phyloP scores from a whole-genome alignment of 2,329 filamentous ascomycete species.

The Hypoxylon sp. region DNA sequence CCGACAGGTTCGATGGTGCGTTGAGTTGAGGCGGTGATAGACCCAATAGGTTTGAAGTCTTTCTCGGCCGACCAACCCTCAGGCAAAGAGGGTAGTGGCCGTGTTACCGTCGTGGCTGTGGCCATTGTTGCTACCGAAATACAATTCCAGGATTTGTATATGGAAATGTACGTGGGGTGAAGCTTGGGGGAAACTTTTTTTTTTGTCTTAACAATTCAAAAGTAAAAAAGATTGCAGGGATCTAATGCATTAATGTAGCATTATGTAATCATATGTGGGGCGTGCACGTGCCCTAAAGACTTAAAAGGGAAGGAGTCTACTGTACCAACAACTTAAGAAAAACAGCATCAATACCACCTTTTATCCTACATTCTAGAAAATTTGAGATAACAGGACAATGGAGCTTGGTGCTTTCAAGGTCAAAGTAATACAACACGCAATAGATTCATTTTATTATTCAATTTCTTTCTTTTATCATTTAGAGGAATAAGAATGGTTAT shows the following conservation, averaged over 20 bases:
- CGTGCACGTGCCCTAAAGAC: too few species aligned
- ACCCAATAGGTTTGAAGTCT: slow-evolving; percentile 88
- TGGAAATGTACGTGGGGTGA: slow-evolving; percentile 30
- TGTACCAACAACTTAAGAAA: too few species aligned
- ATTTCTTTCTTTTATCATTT: too few species aligned
- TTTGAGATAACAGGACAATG: too few species aligned
- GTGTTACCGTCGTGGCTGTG: slow-evolving; percentile 70
- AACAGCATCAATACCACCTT: too few species aligned
- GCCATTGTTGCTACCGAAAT: slow-evolving; percentile 69
- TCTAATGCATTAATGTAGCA: background rate
- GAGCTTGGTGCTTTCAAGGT: too few species aligned
- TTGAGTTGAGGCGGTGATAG: slow-evolving; percentile 82
- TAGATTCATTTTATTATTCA: too few species aligned
- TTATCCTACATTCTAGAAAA: too few species aligned
- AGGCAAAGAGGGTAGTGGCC: slow-evolving; percentile 82
- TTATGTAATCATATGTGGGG: too few species aligned
- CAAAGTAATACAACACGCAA: too few species aligned
- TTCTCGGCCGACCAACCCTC: slow-evolving; percentile 89
- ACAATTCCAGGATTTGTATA: slow-evolving; percentile 25
- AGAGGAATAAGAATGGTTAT: too few species aligned
- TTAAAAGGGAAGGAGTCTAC: too few species aligned
- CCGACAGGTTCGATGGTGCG: slow-evolving; percentile 96
- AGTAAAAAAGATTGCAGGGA: slow-evolving; percentile 16
- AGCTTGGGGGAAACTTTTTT: slow-evolving; percentile 41
- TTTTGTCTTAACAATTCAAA: slow-evolving; percentile 24